Conservation (phyloP, 2,329 filamentous ascomycete species). For the Fusarium euwallaceae region DNA sequence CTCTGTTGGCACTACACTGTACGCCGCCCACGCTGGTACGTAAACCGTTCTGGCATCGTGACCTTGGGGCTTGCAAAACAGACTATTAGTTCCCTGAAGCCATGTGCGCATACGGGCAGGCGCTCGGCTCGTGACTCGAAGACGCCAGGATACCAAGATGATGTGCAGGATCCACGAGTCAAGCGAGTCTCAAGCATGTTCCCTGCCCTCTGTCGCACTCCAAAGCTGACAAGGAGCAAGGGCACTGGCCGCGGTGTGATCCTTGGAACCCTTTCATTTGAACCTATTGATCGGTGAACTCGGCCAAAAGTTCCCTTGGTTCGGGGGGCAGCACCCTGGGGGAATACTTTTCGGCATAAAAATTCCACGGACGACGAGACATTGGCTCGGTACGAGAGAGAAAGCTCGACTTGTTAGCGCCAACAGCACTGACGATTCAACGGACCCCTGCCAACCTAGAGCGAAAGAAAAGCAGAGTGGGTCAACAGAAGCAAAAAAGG, state of each 20-base stretch:
- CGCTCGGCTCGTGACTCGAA: slow-evolving; percentile 46
- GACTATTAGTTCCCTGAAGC: slow-evolving; percentile 21
- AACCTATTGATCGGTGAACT: slow-evolving; percentile 16
- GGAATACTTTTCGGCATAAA: slow-evolving; percentile 3
- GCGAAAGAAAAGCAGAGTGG: slow-evolving; percentile 26
- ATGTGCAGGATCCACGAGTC: slow-evolving; percentile 54
- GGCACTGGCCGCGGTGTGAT: slow-evolving; percentile 18
- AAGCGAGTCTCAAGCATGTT: slow-evolving; percentile 45
- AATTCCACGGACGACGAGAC: not conserved
- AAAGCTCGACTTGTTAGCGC: slow-evolving; percentile 12
- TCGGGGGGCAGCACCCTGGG: not conserved
- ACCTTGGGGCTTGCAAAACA: slow-evolving; percentile 9
- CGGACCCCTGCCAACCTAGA: slow-evolving; percentile 27
- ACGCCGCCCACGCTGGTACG: slow-evolving; percentile 28
- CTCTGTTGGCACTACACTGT: slow-evolving; percentile 21
- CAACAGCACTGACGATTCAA: slow-evolving; percentile 10
- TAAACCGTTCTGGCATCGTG: slow-evolving; percentile 31
- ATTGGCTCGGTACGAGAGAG: not conserved
- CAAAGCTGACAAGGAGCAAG: slow-evolving; percentile 21
- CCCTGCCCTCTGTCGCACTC: slow-evolving; percentile 27
- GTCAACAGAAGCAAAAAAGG: slow-evolving; percentile 15
- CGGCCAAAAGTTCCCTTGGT: not conserved
- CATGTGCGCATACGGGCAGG: slow-evolving; percentile 33
- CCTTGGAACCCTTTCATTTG: slow-evolving; percentile 5
- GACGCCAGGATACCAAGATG: slow-evolving; percentile 44